These are phyloP conservation scores for Rubia tinctorum DNA, from an alignment of 305 asterid genomes.

Conservation along the genomic window DNA sequence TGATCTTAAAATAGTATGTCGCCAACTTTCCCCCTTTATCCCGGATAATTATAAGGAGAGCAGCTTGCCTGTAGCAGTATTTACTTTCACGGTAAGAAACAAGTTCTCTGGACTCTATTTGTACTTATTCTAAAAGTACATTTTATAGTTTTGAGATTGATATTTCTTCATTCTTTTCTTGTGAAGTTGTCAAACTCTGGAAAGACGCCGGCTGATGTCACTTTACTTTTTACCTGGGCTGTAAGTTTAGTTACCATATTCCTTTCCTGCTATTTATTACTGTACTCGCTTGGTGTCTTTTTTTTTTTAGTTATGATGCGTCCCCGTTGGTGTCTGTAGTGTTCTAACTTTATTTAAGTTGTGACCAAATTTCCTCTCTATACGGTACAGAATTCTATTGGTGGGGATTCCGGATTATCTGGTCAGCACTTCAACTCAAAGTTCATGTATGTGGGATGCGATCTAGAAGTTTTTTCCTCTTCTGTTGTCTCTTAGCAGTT, in stretches of 20 bases:
- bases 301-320: not conserved
- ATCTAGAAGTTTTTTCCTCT: not conserved
- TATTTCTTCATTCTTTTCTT: slow-evolving; percentile 18
- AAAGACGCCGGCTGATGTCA: slow-evolving; percentile 63
- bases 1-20: slow-evolving; percentile 75
- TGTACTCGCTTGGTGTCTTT: not conserved
- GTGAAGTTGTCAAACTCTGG: slow-evolving; percentile 75
- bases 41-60: slow-evolving; percentile 97
- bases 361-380: slow-evolving; percentile 15
- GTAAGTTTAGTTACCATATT: slow-evolving; percentile 40
- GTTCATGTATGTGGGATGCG: slow-evolving; percentile 47
- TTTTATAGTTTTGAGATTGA: slow-evolving; percentile 15
- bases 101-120: slow-evolving; percentile 15
- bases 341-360: not conserved
- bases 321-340: not conserved
- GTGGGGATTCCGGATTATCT: slow-evolving; percentile 88
- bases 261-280: not conserved
- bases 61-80: slow-evolving; percentile 88
- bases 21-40: slow-evolving; percentile 90
- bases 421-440: slow-evolving; percentile 82
- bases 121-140: not conserved
- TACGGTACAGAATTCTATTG: slow-evolving; percentile 80
- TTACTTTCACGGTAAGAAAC: slow-evolving; percentile 68
- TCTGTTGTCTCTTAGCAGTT: not conserved
- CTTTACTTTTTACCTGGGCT: slow-evolving; percentile 96